A percentile compares a stretch with the other conserved stretches of the same genome.
Conservation (phyloP, 257 asterid species). For the Thymus quinquecostatus region DNA sequence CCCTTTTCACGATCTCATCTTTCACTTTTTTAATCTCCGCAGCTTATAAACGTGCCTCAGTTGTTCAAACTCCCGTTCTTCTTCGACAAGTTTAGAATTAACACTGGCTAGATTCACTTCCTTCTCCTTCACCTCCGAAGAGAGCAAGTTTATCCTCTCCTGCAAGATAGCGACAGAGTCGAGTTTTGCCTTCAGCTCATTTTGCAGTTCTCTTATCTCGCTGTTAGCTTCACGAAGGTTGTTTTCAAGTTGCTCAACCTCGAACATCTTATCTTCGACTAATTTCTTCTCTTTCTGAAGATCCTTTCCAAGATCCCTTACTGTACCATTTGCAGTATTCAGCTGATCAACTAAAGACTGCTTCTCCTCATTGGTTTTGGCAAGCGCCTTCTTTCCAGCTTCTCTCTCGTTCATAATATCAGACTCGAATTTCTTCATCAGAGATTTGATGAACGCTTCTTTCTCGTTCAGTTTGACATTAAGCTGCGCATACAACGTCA, state of each 20-base stretch:
- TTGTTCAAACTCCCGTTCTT: slow-evolving; percentile 47
- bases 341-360: slow-evolving; percentile 48
- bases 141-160: too few species aligned
- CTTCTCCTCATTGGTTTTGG: slow-evolving; percentile 57
- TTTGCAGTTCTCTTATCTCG: too few species aligned
- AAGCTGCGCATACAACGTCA: slow-evolving; percentile 51
- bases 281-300: slow-evolving; percentile 53
- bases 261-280: slow-evolving; percentile 45
- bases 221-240: slow-evolving; percentile 43
- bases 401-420: too few species aligned
- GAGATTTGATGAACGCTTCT: too few species aligned
- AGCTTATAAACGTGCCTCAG: slow-evolving; percentile 46
- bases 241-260: slow-evolving; percentile 51
- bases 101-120: too few species aligned
- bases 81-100: too few species aligned
- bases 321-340: slow-evolving; percentile 42
- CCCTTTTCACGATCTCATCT: slow-evolving; percentile 46
- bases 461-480: slow-evolving; percentile 61
- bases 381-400: slow-evolving; percentile 52
- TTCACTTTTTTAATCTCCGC: slow-evolving; percentile 54
- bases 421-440: too few species aligned
- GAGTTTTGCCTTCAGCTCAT: too few species aligned
- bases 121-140: too few species aligned
- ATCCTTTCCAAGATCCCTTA: slow-evolving; percentile 56
- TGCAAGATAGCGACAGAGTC: too few species aligned